Base-by-base conservation (phyloP, 495 filamentous ascomycete genomes). In the Aspergillus sclerotioniger region DNA sequence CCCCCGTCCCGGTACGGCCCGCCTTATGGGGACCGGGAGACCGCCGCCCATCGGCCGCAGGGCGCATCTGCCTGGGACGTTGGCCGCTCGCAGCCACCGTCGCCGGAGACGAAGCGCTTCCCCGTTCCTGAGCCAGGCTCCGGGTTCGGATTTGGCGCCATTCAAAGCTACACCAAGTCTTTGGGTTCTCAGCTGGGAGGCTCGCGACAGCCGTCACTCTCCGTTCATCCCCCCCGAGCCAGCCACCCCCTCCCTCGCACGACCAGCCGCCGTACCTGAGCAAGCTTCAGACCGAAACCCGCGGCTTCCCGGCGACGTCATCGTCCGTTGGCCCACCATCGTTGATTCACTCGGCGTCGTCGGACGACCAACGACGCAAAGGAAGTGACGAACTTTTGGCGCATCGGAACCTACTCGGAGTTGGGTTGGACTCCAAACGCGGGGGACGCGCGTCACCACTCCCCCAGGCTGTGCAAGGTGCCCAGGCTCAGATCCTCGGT, bases 401-500 rank as follows among this genome's bases (percentile, higher is more conserved):
- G 19, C 76, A 76, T 55, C 71, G 78, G 33, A 79, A 64, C 59
- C 67, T 80, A 19, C 73, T 82, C 31, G 68, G 74, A 0, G 65
- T 80, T 12, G 67, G 73, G 25, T 59, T 71, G n/a, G 76, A 81
- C 50, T 71, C 68, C 25, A 80, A 78, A 58, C 71, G 76, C 20
- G 66, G 71, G n/a, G 78, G 81, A 0, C 79, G 78, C 28, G 72
- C 76, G n/a, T 96, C 92, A 20, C 92, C 92, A 0, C 76, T 96
- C 15, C 92, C 92, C 6, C 92, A 96, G 72, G 91, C 92, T 9
- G 92, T 96, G 3, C 92, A 96, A 65, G 92, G 92, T 16, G 92
- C 90, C 6, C 91, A 95, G 73, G 88, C 86, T 31, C 88, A 90
- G 60, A 80, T 85, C 33, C 79, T 86, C 33, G 88, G 88, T 13